Percentiles rank a stretch among this genome's conserved stretches.
Evolutionary conservation across 192 early-diverging fungal species (phyloP).

Genomic region (Gonapodya prolifera): DNA sequence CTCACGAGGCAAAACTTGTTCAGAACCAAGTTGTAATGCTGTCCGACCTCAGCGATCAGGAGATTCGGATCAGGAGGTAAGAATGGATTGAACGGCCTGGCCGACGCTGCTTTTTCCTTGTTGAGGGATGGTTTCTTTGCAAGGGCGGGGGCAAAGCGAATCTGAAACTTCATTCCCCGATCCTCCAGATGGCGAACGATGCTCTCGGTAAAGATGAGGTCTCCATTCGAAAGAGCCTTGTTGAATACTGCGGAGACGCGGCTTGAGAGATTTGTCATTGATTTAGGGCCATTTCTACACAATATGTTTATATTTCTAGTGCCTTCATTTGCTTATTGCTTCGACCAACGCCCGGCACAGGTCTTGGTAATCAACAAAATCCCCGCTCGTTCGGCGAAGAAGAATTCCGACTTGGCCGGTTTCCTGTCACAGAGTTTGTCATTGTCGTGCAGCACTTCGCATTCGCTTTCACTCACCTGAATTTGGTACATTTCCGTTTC

Average conservation of each 20-base stretch:
- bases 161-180: background rate
- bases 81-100: background rate
- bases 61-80: background rate
- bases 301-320: background rate
- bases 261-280: background rate
- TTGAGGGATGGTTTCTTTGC: background rate
- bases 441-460: too few relatives aligned
- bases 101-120: background rate
- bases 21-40: conserved; percentile 31
- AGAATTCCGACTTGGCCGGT: background rate
- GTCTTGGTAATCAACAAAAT: background rate
- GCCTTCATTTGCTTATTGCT: background rate
- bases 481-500: background rate
- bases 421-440: too few relatives aligned
- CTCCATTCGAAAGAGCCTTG: background rate
- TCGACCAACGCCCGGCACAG: background rate
- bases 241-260: background rate
- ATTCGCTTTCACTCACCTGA: too few relatives aligned
- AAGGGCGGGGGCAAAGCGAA: background rate
- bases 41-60: background rate
- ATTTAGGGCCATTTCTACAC: too few relatives aligned
- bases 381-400: background rate
- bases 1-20: conserved; percentile 53
- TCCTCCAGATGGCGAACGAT: background rate
- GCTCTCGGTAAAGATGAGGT: background rate